phyloP scores from a whole-genome alignment of 805 yeast genomes.

The Sugiyamaella marilandica region DNA sequence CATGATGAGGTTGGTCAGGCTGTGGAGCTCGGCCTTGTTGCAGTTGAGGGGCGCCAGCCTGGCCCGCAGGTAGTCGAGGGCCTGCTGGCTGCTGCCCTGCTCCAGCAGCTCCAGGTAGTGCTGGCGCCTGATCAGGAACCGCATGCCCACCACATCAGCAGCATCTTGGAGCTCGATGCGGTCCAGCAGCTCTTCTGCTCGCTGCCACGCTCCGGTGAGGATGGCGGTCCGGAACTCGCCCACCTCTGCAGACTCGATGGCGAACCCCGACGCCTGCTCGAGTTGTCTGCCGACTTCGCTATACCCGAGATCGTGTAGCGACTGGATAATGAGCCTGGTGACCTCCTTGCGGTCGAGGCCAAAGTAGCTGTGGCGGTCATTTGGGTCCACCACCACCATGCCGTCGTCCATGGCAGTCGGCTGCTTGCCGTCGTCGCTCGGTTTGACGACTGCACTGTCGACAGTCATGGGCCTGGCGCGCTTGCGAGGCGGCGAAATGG shows the following conservation, averaged over 20 bases:
- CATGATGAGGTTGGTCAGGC: slow-evolving; percentile 29
- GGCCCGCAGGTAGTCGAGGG: slow-evolving; percentile 37
- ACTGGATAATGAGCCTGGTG: slow-evolving; percentile 46
- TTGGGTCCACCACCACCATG: not conserved
- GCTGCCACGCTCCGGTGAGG: slow-evolving; percentile 40
- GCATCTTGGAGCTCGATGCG: slow-evolving; percentile 25
- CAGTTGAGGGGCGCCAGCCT: slow-evolving; percentile 33
- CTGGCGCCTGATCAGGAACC: slow-evolving; percentile 38
- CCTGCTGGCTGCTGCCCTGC: slow-evolving; percentile 30
- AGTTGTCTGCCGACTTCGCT: slow-evolving; percentile 36
- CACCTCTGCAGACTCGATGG: slow-evolving; percentile 41
- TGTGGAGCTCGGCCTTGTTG: slow-evolving; percentile 27
- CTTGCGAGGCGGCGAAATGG: not conserved
- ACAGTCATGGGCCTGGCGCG: slow-evolving; percentile 1
- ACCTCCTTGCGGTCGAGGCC: slow-evolving; percentile 37
- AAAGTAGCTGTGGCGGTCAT: slow-evolving; percentile 13
- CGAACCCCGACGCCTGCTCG: slow-evolving; percentile 35
- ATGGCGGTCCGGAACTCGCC: slow-evolving; percentile 38
- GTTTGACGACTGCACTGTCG: not conserved
- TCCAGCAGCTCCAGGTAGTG: slow-evolving; percentile 41
- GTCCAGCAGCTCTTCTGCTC: slow-evolving; percentile 32
- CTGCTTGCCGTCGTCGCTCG: not conserved
- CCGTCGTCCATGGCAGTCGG: not conserved
- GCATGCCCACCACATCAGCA: slow-evolving; percentile 24
- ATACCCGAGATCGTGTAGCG: slow-evolving; percentile 48